phyloP scores from a whole-genome alignment of 2,329 filamentous ascomycete species.

The Ascocoryne sarcoides region DNA sequence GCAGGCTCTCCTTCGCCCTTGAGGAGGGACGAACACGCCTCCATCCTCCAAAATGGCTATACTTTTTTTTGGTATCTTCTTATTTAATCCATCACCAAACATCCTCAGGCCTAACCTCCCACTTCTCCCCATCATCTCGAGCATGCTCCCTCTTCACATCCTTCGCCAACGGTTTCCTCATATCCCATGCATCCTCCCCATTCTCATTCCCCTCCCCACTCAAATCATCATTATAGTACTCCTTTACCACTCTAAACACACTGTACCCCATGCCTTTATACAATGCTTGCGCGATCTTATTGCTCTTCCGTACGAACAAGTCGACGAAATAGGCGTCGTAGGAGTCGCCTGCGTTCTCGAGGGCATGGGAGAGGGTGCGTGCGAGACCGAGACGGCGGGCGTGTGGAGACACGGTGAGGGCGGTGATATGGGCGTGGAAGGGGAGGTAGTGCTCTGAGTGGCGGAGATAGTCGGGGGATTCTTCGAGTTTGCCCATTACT shows the following conservation, averaged over 20 bases:
- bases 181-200: conserved; percentile 89
- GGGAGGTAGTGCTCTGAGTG: conserved; percentile 87
- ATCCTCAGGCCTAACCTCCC: conserved; percentile 71
- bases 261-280: conserved; percentile 90
- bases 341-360: conserved; percentile 75
- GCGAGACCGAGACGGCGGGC: conserved; percentile 83
- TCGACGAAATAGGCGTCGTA: conserved; percentile 92
- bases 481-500: conserved; percentile 97
- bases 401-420: conserved; percentile 81
- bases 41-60: too few species aligned
- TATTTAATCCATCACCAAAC: too few species aligned
- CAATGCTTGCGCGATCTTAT: conserved; percentile 76
- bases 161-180: conserved; percentile 83
- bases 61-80: too few species aligned
- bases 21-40: too few species aligned
- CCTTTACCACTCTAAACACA: conserved; percentile 78
- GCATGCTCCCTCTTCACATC: conserved; percentile 71
- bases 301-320: conserved; percentile 83
- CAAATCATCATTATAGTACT: conserved; percentile 86
- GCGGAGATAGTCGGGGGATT: conserved; percentile 65
- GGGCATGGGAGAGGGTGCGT: conserved; percentile 67
- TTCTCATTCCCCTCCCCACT: conserved; percentile 61
- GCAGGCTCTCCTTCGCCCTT: too few species aligned
- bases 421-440: conserved; percentile 98
- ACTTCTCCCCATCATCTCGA: conserved; percentile 69